A percentile compares a stretch with the other conserved stretches of the same genome.
phyloP scores from a whole-genome alignment of 169 alveolate species.

The Nephromyces sp. region DNA sequence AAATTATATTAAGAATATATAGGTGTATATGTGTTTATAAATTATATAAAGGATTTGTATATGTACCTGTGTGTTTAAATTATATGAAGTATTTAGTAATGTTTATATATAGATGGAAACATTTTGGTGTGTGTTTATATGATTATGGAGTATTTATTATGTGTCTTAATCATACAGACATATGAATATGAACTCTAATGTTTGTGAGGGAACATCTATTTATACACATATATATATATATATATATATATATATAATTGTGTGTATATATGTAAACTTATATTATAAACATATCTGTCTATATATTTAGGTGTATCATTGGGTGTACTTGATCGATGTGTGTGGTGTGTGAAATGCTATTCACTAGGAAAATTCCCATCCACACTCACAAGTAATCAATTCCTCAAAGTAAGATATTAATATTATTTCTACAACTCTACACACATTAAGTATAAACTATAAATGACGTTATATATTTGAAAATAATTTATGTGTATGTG shows the following conservation, averaged over 20 bases:
- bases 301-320: conserved; percentile 30
- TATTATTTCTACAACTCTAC: neutral
- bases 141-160: too few species aligned
- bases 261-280: neutral
- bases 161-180: too few species aligned
- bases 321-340: conserved; percentile 46
- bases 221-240: too few species aligned
- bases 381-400: conserved; percentile 35
- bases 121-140: too few species aligned
- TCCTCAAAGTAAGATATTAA: conserved; percentile 24
- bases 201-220: too few species aligned
- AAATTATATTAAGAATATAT: neutral
- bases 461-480: neutral
- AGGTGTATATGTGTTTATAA: too few species aligned
- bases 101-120: too few species aligned
- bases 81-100: too few species aligned
- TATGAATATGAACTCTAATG: too few species aligned
- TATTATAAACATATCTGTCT: neutral
- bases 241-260: neutral
- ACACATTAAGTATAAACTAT: neutral
- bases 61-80: too few species aligned
- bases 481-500: neutral
- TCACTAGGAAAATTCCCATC: conserved; percentile 48
- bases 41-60: too few species aligned
- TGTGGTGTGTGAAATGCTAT: conserved; percentile 46